A percentile compares a stretch with the other conserved stretches of the same genome.
Conservation (phyloP, 2,329 filamentous ascomycete genomes). For the Trichocomaceae sp. region DNA sequence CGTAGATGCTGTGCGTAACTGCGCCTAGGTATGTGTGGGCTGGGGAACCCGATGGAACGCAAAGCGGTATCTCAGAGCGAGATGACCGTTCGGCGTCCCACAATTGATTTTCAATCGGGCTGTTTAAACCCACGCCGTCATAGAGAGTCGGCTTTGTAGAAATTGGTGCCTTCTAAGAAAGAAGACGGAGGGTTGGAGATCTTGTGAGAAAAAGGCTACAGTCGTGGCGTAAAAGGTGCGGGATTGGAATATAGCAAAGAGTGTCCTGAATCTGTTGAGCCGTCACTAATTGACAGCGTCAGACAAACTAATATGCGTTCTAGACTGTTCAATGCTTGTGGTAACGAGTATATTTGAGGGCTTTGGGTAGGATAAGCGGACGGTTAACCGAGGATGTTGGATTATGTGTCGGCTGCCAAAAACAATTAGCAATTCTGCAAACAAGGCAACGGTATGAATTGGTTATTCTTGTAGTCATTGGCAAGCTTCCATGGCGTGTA, state of each 20-base stretch:
- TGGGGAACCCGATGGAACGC: slow-evolving; percentile 47
- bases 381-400: neutral
- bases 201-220: neutral
- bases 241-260: neutral
- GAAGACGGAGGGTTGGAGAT: slow-evolving; percentile 1
- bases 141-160: neutral
- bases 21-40: slow-evolving; percentile 21
- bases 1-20: slow-evolving; percentile 9
- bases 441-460: neutral
- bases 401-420: neutral
- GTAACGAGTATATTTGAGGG: neutral
- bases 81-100: slow-evolving; percentile 47
- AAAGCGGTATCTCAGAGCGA: slow-evolving; percentile 46
- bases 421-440: neutral
- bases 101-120: slow-evolving; percentile 37
- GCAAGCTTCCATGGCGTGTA: neutral
- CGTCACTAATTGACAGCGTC: neutral
- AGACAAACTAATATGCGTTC: neutral
- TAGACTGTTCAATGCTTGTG: neutral
- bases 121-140: slow-evolving; percentile 17
- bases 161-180: slow-evolving; percentile 5
- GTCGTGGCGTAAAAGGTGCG: neutral
- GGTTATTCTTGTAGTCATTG: neutral
- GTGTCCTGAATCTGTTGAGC: neutral
- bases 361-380: neutral